A percentile compares a stretch with the other conserved stretches of the same genome.
Evolutionary conservation across 345 rosid genomes (phyloP).

Genomic region (Populus davidiana): DNA sequence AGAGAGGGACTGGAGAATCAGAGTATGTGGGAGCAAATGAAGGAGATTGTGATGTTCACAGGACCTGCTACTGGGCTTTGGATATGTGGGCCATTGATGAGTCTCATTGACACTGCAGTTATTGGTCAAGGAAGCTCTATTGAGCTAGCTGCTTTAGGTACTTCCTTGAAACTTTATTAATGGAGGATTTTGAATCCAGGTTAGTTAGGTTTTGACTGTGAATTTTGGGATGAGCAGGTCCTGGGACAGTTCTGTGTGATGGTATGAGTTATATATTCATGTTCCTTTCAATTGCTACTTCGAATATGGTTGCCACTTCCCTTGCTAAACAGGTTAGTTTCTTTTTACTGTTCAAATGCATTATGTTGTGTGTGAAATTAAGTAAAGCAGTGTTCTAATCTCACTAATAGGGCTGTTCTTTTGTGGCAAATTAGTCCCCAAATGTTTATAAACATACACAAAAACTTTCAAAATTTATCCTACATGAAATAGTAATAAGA

Average conservation of each 20-base stretch:
- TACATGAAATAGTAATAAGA: too few relatives aligned
- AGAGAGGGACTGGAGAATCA: constrained; percentile 48
- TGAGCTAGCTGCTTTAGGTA: constrained; percentile 95
- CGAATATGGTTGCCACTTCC: constrained; percentile 91
- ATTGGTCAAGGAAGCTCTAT: constrained; percentile 92
- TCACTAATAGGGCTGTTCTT: not conserved
- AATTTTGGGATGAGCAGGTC: constrained; percentile 51
- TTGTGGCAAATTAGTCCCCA: not conserved
- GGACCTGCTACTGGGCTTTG: constrained; percentile 90
- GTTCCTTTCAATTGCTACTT: constrained; percentile 91
- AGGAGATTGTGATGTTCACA: constrained; percentile 73
- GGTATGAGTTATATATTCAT: constrained; percentile 68
- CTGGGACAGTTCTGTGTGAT: constrained; percentile 88
- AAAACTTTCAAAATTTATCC: too few relatives aligned
- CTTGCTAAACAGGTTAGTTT: constrained; percentile 70
- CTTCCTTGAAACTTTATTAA: not conserved
- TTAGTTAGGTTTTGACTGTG: not conserved
- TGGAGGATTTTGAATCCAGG: not conserved
- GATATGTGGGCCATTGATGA: constrained; percentile 92
- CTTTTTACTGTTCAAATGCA: not conserved
- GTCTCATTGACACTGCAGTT: constrained; percentile 89
- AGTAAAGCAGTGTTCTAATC: not conserved
- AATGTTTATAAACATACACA: too few relatives aligned
- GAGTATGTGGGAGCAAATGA: constrained; percentile 72
- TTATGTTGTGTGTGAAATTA: not conserved